Conservation (phyloP, 805 yeast genomes). For the Brettanomyces nanus region DNA sequence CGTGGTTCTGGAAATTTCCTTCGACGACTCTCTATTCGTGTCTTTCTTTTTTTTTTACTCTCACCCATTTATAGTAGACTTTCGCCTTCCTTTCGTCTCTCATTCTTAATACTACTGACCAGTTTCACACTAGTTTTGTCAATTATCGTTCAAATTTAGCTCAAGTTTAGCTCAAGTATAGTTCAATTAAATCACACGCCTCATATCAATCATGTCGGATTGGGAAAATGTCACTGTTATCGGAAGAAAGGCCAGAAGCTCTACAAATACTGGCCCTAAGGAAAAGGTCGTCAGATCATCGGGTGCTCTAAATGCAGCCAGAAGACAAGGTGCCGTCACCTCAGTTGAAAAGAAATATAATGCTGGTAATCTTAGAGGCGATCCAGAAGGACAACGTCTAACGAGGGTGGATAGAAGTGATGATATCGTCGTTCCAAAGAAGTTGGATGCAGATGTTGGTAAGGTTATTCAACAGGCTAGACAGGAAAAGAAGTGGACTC, state of each 20-base stretch:
- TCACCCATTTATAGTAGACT: too few species aligned
- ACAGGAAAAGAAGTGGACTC: constrained; percentile 81
- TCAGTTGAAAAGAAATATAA: constrained; percentile 92
- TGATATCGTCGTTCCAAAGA: constrained; percentile 88
- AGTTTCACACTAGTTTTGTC: too few species aligned
- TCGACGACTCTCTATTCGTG: too few species aligned
- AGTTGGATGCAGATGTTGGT: constrained; percentile 78
- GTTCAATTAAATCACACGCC: too few species aligned
- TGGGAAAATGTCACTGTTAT: constrained; percentile 91
- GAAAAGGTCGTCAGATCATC: constrained; percentile 72
- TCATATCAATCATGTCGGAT: constrained; percentile 37
- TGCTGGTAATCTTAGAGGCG: constrained; percentile 49
- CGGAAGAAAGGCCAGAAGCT: constrained; percentile 76
- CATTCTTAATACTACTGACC: too few species aligned
- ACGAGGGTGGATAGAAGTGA: constrained; percentile 90
- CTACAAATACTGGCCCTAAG: constrained; percentile 79
- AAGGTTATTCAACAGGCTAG: constrained; percentile 80
- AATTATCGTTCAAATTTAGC: too few species aligned
- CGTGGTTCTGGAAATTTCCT: too few species aligned
- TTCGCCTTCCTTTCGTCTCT: too few species aligned
- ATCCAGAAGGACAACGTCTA: constrained; percentile 90
- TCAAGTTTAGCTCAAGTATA: too few species aligned
- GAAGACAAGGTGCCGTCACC: constrained; percentile 83
- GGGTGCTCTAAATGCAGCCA: constrained; percentile 82
- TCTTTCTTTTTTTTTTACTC: too few species aligned